Conservation (phyloP, 495 filamentous ascomycete species). For the Oidiodendron maius region DNA sequence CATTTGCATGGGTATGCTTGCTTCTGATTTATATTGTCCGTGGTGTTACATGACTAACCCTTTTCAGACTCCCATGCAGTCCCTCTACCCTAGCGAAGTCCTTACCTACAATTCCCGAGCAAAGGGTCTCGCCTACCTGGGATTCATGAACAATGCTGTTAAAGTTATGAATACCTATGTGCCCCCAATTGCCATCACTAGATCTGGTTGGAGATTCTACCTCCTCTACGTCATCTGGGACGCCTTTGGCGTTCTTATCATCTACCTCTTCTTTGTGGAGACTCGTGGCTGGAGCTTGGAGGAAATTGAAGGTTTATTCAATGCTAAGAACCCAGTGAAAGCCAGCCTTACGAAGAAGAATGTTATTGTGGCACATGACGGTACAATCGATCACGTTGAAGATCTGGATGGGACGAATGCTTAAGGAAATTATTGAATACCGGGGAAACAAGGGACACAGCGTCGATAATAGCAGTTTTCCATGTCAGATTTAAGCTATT, state of each 20-base stretch:
- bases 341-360: conserved; percentile 38
- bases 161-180: conserved; percentile 49
- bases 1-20: conserved; percentile 25
- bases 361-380: not conserved
- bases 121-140: conserved; percentile 46
- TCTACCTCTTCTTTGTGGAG: conserved; percentile 31
- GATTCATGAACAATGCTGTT: conserved; percentile 32
- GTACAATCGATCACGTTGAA: not conserved
- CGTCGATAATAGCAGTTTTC: no score
- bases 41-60: conserved; percentile 8
- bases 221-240: conserved; percentile 48
- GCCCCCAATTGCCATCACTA: conserved; percentile 45
- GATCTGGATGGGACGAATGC: not conserved
- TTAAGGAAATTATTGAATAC: not conserved
- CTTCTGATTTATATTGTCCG: conserved; percentile 13
- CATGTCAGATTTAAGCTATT: no score
- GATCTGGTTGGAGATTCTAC: conserved; percentile 45
- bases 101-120: conserved; percentile 45
- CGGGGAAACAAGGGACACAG: no score
- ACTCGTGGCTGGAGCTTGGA: conserved; percentile 23
- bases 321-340: conserved; percentile 49
- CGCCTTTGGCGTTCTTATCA: conserved; percentile 39
- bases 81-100: conserved; percentile 41
- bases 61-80: conserved; percentile 52
- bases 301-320: conserved; percentile 49